Base-by-base conservation (phyloP, 2,329 filamentous ascomycete genomes). In the Microdochium trichocladiopsis region DNA sequence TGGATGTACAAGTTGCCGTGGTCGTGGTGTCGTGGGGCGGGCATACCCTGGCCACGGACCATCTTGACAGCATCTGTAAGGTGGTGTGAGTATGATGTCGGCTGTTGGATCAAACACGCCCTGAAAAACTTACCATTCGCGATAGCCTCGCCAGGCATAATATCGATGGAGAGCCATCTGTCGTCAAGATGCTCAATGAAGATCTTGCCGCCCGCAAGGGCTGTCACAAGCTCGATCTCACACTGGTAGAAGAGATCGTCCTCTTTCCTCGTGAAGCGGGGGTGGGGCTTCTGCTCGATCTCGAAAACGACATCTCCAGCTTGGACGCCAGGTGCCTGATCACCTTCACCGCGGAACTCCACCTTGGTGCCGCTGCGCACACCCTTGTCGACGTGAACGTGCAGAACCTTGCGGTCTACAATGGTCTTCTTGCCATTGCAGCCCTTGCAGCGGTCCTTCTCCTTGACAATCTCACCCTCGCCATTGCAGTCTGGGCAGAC, bases 271-370 rank as follows among this genome's bases (percentile, higher is more conserved):
- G 93, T 91, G 80, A 99, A 99, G 57, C 94, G 87, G 25, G 87
- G 58, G 71, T 99, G 94, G n/a, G 92, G 92, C 82, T 99, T 99
- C 79, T 97, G 91, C 73, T 97, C 93, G 59, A 99, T 97, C 76
- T 97, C 92, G 68, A 99, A 99, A 56, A 96, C 88, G 53, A 99
- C 94, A 67, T 99, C 95, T 59, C 95, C 94, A 16, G 94, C 88
- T 68, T 95, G 83, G 51, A 95, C 88, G 58, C 92, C 93, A 21
- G 94, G 94, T 53, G 92, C 85, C 69, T 97, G 94, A 69, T 99
- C 94, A 72, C 94, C 94, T 70, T 99, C 94, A 53, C 94, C 94
- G 53, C 88, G 85, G 80, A 97, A 99, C 69, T 96, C 92, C 60
- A 99, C 90, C 79, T 95, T 95, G 73, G 93, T 93, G 56, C 94